Conservation (phyloP, 495 filamentous ascomycete genomes). For the Sordaria brevicollis region DNA sequence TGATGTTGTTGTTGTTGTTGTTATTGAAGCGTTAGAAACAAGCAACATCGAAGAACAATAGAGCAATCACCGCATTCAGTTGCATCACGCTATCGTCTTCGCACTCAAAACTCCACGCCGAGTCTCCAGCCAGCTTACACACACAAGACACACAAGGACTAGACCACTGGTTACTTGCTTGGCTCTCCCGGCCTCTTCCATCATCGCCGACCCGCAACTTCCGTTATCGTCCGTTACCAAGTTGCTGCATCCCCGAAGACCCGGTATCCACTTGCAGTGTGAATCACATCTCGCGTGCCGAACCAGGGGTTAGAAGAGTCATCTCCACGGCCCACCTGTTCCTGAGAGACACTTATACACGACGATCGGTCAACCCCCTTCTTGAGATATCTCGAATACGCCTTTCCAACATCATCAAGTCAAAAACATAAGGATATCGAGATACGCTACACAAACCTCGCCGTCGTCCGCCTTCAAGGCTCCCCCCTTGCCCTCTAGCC, state of each 20-base stretch:
- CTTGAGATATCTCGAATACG: background rate
- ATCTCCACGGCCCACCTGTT: conserved; percentile 37
- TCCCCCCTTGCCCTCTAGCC: background rate
- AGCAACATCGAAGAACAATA: background rate
- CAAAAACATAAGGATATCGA: background rate
- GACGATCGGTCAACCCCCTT: conserved; percentile 17
- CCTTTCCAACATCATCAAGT: background rate
- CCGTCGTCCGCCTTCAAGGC: background rate
- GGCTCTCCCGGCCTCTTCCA: conserved; percentile 14
- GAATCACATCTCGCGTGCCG: conserved; percentile 22
- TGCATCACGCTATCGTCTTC: conserved; percentile 1
- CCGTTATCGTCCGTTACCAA: conserved; percentile 16
- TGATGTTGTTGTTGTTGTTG: too few species aligned
- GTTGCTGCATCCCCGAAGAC: conserved; percentile 1
- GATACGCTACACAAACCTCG: background rate
- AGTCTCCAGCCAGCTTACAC: background rate
- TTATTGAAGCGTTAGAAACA: background rate
- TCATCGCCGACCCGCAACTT: background rate
- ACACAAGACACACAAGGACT: background rate
- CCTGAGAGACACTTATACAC: conserved; percentile 19
- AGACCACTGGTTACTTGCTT: background rate
- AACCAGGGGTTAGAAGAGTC: conserved; percentile 37
- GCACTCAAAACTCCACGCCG: background rate
- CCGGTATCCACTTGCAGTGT: conserved; percentile 14
- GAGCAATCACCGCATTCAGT: background rate